Evolutionary conservation across 306 rosid species (phyloP).

Genomic region (Lithocarpus polystachyus): DNA sequence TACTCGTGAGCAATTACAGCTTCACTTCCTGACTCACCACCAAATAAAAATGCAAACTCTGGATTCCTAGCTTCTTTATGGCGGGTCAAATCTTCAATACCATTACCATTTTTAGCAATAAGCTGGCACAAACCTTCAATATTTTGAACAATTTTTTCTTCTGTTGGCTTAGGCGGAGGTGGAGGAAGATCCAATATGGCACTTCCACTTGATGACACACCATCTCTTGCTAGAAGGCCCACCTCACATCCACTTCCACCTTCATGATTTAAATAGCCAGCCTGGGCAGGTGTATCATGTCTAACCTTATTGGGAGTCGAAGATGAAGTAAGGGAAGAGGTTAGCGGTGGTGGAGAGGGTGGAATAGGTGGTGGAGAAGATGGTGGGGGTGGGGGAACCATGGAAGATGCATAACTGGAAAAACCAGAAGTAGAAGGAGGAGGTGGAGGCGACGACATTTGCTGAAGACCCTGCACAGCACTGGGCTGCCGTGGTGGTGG

Average conservation of each 20-base stretch:
- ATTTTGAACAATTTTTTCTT: constrained; percentile 33
- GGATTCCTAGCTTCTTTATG: constrained; percentile 46
- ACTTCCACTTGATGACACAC: constrained; percentile 15
- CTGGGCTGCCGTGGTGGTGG: constrained; percentile 37
- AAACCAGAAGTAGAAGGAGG: constrained; percentile 32
- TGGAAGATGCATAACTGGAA: constrained; percentile 22
- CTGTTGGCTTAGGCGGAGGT: constrained; percentile 50
- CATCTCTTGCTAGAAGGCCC: constrained; percentile 25
- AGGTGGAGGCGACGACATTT: constrained; percentile 38
- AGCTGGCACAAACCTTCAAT: constrained; percentile 54
- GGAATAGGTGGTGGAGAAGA: constrained; percentile 44
- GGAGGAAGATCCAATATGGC: constrained; percentile 27
- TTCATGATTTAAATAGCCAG: constrained; percentile 26
- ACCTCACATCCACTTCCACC: constrained; percentile 33
- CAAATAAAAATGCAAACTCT: constrained; percentile 52
- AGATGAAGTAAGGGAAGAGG: constrained; percentile 26
- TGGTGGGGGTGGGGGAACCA: constrained; percentile 43
- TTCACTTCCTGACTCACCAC: constrained; percentile 57
- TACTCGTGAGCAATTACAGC: constrained; percentile 42
- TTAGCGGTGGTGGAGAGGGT: constrained; percentile 47
- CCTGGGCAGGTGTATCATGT: constrained; percentile 14
- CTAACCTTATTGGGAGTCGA: constrained; percentile 30
- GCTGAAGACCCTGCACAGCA: constrained; percentile 39
- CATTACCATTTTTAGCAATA: constrained; percentile 45
- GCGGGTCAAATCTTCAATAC: constrained; percentile 39